Percentiles rank a stretch among this genome's conserved stretches.
Conservation (phyloP, 2,329 filamentous ascomycete genomes). For the Dothiorella sarmentorum region DNA sequence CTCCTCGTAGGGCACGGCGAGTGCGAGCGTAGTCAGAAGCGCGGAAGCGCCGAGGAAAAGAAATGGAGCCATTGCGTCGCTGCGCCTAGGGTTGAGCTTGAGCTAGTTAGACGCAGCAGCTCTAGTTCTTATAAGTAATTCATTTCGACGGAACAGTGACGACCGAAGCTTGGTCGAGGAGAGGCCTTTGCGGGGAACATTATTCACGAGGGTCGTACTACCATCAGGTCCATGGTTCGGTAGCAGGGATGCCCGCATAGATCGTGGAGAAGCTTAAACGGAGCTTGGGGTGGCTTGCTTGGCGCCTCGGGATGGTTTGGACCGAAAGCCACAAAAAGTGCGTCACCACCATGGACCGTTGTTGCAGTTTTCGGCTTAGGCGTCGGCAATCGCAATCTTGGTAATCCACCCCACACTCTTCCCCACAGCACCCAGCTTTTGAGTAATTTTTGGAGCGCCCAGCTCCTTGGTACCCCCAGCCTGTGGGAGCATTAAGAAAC, state of each 20-base stretch:
- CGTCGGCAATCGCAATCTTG: not conserved
- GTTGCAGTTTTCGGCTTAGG: not conserved
- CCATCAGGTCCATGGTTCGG: not conserved
- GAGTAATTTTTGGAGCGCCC: not conserved
- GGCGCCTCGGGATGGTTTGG: constrained; percentile 7
- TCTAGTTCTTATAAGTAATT: not conserved
- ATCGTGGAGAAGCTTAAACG: constrained; percentile 10
- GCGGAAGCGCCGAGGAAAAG: not conserved
- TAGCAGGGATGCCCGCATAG: not conserved
- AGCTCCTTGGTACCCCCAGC: not conserved
- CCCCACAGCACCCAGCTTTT: not conserved
- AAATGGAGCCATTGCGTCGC: not conserved
- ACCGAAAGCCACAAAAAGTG: constrained; percentile 3
- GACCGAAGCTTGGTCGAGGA: not conserved
- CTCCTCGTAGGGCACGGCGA: constrained; percentile 34
- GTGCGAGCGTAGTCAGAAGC: not conserved
- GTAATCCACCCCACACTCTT: not conserved
- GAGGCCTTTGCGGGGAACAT: not conserved
- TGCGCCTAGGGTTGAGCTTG: no score
- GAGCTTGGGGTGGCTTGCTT: not conserved
- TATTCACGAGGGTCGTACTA: not conserved
- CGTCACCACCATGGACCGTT: not conserved
- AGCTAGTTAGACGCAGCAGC: not conserved
- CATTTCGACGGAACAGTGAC: not conserved
- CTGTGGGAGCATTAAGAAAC: not conserved